Evolutionary conservation across 257 asterid genomes (phyloP), one percentile per base, ranked within the genome.

Genomic region (Nemophila menziesii): DNA sequence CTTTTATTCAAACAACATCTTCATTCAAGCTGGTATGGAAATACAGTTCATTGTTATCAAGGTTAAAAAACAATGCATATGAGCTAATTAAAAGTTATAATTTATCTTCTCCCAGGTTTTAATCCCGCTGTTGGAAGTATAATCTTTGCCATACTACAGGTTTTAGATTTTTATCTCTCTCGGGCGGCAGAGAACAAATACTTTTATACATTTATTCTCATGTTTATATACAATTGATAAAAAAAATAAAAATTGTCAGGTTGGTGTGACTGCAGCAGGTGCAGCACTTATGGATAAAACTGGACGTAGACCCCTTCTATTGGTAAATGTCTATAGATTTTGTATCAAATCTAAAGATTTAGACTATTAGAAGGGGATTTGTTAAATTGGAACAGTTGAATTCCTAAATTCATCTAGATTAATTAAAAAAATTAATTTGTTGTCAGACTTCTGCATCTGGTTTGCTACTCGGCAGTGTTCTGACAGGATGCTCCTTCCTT

Each of bases 11-110:
- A 53, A 70, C 5, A 62, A 66, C 16, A 82, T 75, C 54, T 82
- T 82, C 29, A 76, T 60, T 58, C 66, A 83, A 17, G 82, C 92
- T 26, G 92, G 94, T 82, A 48, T 9, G n/a, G n/a, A n/a, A n/a
- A n/a, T n/a, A n/a, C n/a, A n/a, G n/a, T 11, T 46, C 22, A 8
- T 5, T 5, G 4, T 23, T 34, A 20, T 39, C 36, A 29, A 29
- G 12, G 36, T 29, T 5, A 29, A 24, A 29, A 29, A 13, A 29
- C 2, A 10, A 13, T 20, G 2, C 8, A 4, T 14, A 2, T n/a
- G 22, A 4, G 43, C 8, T 43, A 22, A 5, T 16, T n/a, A 20
- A 33, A 5, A 29, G 14, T n/a, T 43, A 8, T 3, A 20, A 20
- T 11, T 16, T 6, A 3, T 20, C 8, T 1, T 16, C 5, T 42